Conservation (phyloP, 108 stramenopile genomes). For the Fistulifera pelliculosa region DNA sequence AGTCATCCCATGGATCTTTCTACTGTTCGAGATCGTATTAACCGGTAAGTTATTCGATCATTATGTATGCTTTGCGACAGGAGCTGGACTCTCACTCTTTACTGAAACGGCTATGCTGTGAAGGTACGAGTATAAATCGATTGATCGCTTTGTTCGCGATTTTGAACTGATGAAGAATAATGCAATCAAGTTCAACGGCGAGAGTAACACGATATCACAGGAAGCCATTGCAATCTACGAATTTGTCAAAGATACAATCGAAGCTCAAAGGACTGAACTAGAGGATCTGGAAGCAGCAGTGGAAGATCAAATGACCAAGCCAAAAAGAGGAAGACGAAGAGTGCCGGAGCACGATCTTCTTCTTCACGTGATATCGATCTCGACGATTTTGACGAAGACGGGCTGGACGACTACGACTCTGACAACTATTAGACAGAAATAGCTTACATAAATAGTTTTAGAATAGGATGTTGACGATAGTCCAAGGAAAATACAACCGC, state of each 20-base stretch:
- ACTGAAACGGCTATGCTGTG: neutral
- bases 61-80: neutral
- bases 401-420: too few species aligned
- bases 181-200: slow-evolving; percentile 78
- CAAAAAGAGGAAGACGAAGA: slow-evolving; percentile 31
- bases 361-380: too few species aligned
- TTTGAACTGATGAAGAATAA: slow-evolving; percentile 81
- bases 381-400: too few species aligned
- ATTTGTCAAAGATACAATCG: slow-evolving; percentile 46
- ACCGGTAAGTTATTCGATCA: slow-evolving; percentile 19
- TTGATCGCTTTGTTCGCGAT: slow-evolving; percentile 55
- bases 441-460: too few species aligned
- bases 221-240: slow-evolving; percentile 70
- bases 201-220: slow-evolving; percentile 32
- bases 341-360: too few species aligned
- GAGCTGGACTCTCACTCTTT: neutral
- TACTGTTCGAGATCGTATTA: slow-evolving; percentile 72
- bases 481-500: too few species aligned
- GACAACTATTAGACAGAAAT: too few species aligned
- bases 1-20: slow-evolving; percentile 71
- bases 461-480: too few species aligned
- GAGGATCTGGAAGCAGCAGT: slow-evolving; percentile 66
- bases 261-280: slow-evolving; percentile 56
- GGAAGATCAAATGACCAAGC: slow-evolving; percentile 52
- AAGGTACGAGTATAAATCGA: slow-evolving; percentile 63